Base-by-base conservation (phyloP, 129 eudicot genomes). In the Centaurea solstitialis region DNA sequence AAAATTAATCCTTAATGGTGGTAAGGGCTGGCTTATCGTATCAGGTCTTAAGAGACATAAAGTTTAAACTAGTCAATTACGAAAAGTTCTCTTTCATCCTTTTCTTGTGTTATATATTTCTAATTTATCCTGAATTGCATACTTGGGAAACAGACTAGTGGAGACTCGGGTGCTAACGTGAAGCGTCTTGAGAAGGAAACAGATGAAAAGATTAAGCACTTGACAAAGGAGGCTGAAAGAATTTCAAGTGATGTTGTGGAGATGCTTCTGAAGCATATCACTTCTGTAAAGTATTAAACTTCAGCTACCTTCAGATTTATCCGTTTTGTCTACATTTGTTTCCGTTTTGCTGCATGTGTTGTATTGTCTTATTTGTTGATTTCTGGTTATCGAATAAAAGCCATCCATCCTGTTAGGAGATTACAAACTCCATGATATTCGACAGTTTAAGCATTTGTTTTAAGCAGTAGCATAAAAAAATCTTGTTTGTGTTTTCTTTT, bases 141-240 rank as follows among this genome's bases (percentile, higher is more conserved):
- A 33, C 18, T 61, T 37, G 23, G 57, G 33, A 40, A 87, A 89
- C 97, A 92, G 97, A 88, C 87, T 12, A 92, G 93, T 74, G 97
- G 97, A 76, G 94, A 93, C 69, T 93, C 95, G 9, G 97, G 95
- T 82, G 97, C 94, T 68, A 93, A 88, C 43, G 95, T 93, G 80
- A 92, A 92, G 82, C 94, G 97, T 28, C 94, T 92, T 23, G 97
- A 93, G 73, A 82, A 76, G 84, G 97, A 93, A 84, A 90, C 97
- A 0, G 89, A 82, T 38, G 91, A 38, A 66, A 93, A 88, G 84
- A 93, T 93, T 76, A 37, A 83, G 4, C 88, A 88, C 57, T 76
- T 93, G 81, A 90, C 87, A 73, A 23, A 65, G 0, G 93, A 93
- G 81, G 88, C 97, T 26, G 78, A 87, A 37, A 88, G 88, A 53